Percentiles rank a stretch among this genome's conserved stretches.
phyloP scores from a whole-genome alignment of 1,139 yeast genomes.

The Saccharomyces uvarum region DNA sequence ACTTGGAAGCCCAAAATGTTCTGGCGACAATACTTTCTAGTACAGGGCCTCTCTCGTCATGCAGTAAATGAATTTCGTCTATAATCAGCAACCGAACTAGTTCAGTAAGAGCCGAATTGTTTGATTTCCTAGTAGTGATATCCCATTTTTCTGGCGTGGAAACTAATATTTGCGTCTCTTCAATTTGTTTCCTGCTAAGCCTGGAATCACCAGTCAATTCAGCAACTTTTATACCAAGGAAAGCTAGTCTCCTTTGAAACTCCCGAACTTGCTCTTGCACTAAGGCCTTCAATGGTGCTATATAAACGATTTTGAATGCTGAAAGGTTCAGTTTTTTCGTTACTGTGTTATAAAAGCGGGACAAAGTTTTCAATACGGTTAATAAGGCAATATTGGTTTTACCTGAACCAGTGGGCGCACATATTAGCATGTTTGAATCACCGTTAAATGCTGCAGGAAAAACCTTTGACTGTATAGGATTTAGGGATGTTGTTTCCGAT shows the following conservation, averaged over 20 bases:
- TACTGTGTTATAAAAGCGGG: conserved; percentile 42
- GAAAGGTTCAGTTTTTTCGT: conserved; percentile 46
- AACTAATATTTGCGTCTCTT: conserved; percentile 73
- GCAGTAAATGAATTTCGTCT: conserved; percentile 89
- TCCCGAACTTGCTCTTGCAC: conserved; percentile 94
- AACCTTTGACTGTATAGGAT: conserved; percentile 77
- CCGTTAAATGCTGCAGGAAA: conserved; percentile 66
- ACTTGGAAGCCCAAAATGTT: conserved; percentile 40
- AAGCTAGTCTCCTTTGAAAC: conserved; percentile 60
- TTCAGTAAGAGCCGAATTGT: conserved; percentile 54
- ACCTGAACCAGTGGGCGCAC: conserved; percentile 99
- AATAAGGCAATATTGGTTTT: conserved; percentile 92
- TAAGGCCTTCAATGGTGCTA: conserved; percentile 90
- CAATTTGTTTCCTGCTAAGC: conserved; percentile 67
- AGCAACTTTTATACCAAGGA: conserved; percentile 64
- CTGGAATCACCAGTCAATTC: conserved; percentile 90
- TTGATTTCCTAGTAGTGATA: conserved; percentile 75
- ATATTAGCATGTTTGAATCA: conserved; percentile 67
- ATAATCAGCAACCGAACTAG: conserved; percentile 69
- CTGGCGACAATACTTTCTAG: conserved; percentile 81
- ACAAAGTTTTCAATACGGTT: conserved; percentile 56
- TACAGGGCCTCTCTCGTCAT: conserved; percentile 94
- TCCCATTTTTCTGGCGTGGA: conserved; percentile 98
- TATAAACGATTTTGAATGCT: conserved; percentile 72
- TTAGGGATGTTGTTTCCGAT: conserved; percentile 57